Conservation (phyloP, 2,329 filamentous ascomycete genomes). For the Talaromyces albobiverticillius region DNA sequence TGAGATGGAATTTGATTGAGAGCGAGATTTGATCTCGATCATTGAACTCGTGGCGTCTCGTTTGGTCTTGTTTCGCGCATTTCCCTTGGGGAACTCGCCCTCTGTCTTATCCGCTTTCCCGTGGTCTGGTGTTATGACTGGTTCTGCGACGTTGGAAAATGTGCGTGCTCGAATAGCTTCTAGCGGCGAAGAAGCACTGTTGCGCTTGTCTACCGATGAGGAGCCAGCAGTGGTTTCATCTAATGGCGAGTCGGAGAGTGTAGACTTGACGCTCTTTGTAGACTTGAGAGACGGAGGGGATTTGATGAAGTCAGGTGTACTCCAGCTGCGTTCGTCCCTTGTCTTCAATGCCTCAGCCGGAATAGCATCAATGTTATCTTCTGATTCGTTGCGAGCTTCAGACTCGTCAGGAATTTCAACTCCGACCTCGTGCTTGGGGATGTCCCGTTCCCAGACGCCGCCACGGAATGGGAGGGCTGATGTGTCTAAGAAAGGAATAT, state of each 20-base stretch:
- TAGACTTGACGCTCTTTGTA: slow-evolving; percentile 27
- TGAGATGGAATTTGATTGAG: slow-evolving; percentile 54
- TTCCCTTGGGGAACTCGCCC: slow-evolving; percentile 51
- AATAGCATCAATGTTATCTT: slow-evolving; percentile 20
- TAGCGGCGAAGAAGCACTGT: slow-evolving; percentile 47
- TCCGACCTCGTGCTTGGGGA: slow-evolving; percentile 40
- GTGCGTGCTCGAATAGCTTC: slow-evolving; percentile 60
- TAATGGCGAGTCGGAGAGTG: slow-evolving; percentile 21
- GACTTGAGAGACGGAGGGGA: slow-evolving; percentile 24
- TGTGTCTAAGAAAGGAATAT: slow-evolving; percentile 85
- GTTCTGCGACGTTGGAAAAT: slow-evolving; percentile 61
- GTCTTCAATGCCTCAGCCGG: slow-evolving; percentile 26
- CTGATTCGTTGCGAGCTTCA: slow-evolving; percentile 21
- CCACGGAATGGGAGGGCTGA: slow-evolving; percentile 75
- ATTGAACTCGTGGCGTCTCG: slow-evolving; percentile 62
- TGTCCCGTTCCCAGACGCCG: slow-evolving; percentile 67
- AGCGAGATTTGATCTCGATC: slow-evolving; percentile 64
- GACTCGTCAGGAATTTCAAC: slow-evolving; percentile 37
- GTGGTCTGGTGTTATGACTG: slow-evolving; percentile 65
- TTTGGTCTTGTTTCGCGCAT: slow-evolving; percentile 39
- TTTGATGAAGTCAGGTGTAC: slow-evolving; percentile 30
- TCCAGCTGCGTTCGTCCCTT: slow-evolving; percentile 34
- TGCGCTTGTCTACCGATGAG: slow-evolving; percentile 29
- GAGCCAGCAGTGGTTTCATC: slow-evolving; percentile 25
- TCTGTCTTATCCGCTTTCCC: slow-evolving; percentile 64